Evolutionary conservation across 768 basidiomycete species (phyloP).

Genomic region (Collybiopsis confluens): DNA sequence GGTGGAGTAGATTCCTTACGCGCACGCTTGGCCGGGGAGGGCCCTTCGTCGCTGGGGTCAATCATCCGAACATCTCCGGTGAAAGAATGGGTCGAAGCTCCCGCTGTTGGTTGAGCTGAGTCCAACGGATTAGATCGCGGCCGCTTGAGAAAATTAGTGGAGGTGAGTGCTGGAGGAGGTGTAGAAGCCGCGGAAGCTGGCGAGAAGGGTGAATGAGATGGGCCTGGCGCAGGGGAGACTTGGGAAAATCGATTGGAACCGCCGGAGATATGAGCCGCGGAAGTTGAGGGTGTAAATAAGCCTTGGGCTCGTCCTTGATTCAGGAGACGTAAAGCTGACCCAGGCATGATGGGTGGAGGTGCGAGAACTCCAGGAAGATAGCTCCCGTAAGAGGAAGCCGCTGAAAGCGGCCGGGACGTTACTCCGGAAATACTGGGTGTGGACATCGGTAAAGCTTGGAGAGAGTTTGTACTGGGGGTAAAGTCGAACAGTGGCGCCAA

Average conservation of each 20-base stretch:
- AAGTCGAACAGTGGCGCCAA: constrained; percentile 93
- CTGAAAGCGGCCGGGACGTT: constrained; percentile 62
- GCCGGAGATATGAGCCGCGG: constrained; percentile 36
- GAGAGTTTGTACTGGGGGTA: constrained; percentile 68
- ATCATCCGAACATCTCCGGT: constrained; percentile 47
- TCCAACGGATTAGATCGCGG: constrained; percentile 67
- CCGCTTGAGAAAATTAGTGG: constrained; percentile 45
- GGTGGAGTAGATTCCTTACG: constrained; percentile 51
- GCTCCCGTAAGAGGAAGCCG: constrained; percentile 61
- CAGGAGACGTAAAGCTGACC: constrained; percentile 76
- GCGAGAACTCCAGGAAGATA: constrained; percentile 59
- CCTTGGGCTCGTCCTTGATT: constrained; percentile 86
- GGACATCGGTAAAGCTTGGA: constrained; percentile 61
- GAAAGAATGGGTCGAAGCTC: too few relatives aligned
- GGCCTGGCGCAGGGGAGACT: constrained; percentile 38
- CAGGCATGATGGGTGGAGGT: constrained; percentile 84
- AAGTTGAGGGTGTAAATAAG: constrained; percentile 81
- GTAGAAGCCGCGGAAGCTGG: constrained; percentile 48
- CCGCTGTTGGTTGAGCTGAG: constrained; percentile 27
- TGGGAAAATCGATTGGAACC: constrained; percentile 51
- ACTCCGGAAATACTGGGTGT: constrained; percentile 38
- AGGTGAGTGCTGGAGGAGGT: constrained; percentile 19
- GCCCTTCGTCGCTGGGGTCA: constrained; percentile 41
- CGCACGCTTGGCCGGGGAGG: constrained; percentile 68
- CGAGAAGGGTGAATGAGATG: constrained; percentile 42